Evolutionary conservation across 352 stramenopile species (phyloP).

Genomic region (Phytophthora nicotianae): DNA sequence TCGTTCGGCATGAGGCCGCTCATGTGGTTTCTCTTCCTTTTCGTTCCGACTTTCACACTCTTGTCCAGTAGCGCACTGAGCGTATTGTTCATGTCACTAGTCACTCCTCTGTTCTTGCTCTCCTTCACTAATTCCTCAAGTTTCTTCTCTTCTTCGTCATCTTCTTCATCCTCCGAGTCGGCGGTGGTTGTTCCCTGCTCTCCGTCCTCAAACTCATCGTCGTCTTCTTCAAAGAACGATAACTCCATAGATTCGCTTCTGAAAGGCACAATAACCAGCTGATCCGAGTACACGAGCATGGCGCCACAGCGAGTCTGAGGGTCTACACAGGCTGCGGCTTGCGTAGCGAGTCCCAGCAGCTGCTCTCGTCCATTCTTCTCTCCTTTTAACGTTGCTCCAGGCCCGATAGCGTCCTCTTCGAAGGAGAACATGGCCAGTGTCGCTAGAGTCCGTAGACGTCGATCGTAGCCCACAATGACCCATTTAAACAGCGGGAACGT

Average conservation of each 20-base stretch:
- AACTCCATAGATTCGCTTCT: slow-evolving; percentile 77
- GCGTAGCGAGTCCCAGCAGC: slow-evolving; percentile 66
- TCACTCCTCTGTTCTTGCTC: slow-evolving; percentile 63
- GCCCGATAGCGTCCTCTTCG: slow-evolving; percentile 78
- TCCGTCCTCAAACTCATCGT: slow-evolving; percentile 76
- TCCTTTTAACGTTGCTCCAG: slow-evolving; percentile 79
- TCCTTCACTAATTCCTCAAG: slow-evolving; percentile 79
- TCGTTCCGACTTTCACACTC: slow-evolving; percentile 80
- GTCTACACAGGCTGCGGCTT: slow-evolving; percentile 60
- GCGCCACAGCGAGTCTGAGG: slow-evolving; percentile 79
- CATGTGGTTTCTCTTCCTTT: slow-evolving; percentile 74
- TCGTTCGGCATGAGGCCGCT: slow-evolving; percentile 73
- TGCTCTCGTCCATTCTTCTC: slow-evolving; percentile 81
- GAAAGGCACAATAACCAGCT: slow-evolving; percentile 85
- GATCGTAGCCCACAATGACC: slow-evolving; percentile 82
- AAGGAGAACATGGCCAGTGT: slow-evolving; percentile 87
- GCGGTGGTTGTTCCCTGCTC: slow-evolving; percentile 33
- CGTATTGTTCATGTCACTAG: slow-evolving; percentile 68
- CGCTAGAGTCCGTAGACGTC: slow-evolving; percentile 45
- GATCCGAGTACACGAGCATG: slow-evolving; percentile 85
- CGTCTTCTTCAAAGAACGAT: slow-evolving; percentile 81
- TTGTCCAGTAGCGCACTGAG: slow-evolving; percentile 75
- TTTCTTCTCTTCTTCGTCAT: slow-evolving; percentile 83
- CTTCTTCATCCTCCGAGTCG: slow-evolving; percentile 68
- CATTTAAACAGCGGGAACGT: slow-evolving; percentile 81